phyloP scores from a whole-genome alignment of 352 stramenopile genomes.

The Elongisporangium anandrum region DNA sequence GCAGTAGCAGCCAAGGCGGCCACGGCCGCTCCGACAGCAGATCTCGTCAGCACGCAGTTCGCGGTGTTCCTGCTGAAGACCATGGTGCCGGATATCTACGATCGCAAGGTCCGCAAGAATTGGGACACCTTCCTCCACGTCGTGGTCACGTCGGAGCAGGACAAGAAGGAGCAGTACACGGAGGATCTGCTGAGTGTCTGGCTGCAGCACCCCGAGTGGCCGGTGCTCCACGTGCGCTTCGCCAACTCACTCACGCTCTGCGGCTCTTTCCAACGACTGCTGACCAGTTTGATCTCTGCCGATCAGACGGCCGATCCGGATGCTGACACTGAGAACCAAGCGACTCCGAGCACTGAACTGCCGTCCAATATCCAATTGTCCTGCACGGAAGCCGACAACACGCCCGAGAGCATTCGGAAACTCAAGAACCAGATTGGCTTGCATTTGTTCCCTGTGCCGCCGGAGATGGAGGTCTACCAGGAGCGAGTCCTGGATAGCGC shows the following conservation, averaged over 20 bases:
- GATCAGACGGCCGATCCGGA: slow-evolving; percentile 13
- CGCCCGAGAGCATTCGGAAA: slow-evolving; percentile 26
- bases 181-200: slow-evolving; percentile 52
- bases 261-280: slow-evolving; percentile 36
- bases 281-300: slow-evolving; percentile 34
- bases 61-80: slow-evolving; percentile 53
- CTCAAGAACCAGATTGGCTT: slow-evolving; percentile 65
- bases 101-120: slow-evolving; percentile 54
- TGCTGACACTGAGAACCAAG: slow-evolving; percentile 10
- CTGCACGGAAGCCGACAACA: slow-evolving; percentile 41
- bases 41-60: slow-evolving; percentile 48
- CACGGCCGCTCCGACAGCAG: slow-evolving; percentile 7
- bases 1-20: slow-evolving; percentile 3
- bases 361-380: slow-evolving; percentile 53
- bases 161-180: slow-evolving; percentile 63
- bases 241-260: slow-evolving; percentile 41
- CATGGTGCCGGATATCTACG: slow-evolving; percentile 57
- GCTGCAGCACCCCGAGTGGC: slow-evolving; percentile 58
- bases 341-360: slow-evolving; percentile 9
- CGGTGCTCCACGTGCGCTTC: slow-evolving; percentile 58
- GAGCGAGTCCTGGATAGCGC: slow-evolving; percentile 49
- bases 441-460: slow-evolving; percentile 61
- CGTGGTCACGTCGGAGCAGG: slow-evolving; percentile 38
- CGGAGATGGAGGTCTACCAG: slow-evolving; percentile 49
- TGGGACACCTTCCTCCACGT: slow-evolving; percentile 75